Percentiles rank a stretch among this genome's conserved stretches.
phyloP scores from a whole-genome alignment of 495 filamentous ascomycete genomes.

The Daldinia concentrica region DNA sequence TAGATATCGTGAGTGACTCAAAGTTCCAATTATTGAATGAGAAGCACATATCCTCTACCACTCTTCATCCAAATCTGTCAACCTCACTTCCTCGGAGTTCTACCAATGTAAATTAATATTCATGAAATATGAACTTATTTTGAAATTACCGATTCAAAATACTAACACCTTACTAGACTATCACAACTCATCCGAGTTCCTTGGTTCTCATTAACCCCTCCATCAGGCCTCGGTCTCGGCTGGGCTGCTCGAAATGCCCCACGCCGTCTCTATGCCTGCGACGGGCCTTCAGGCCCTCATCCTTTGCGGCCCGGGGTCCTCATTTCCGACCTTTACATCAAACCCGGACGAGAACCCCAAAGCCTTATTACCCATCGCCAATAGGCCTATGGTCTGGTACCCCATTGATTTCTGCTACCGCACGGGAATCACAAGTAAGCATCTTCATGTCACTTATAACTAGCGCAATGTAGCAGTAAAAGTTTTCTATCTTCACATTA shows the following conservation, averaged over 20 bases:
- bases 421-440: conserved; percentile 79
- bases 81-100: not conserved
- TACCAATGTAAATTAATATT: not conserved
- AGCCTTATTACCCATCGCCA: conserved; percentile 89
- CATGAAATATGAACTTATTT: not conserved
- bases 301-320: conserved; percentile 89
- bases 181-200: not conserved
- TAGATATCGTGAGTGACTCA: conserved; percentile 26
- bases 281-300: conserved; percentile 93
- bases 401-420: conserved; percentile 89
- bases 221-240: conserved; percentile 24
- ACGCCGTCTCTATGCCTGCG: conserved; percentile 72
- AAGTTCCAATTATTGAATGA: conserved; percentile 2
- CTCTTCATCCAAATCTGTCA: not conserved
- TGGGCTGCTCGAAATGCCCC: conserved; percentile 64
- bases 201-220: conserved; percentile 29
- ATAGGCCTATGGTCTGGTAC: conserved; percentile 96
- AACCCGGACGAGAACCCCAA: conserved; percentile 91
- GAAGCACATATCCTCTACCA: conserved; percentile 1
- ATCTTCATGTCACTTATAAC: not conserved
- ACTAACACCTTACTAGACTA: not conserved
- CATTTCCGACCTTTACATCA: conserved; percentile 89
- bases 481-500: not conserved
- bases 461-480: not conserved
- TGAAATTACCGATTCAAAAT: not conserved